Percentiles rank a stretch among this genome's conserved stretches.
phyloP scores from a whole-genome alignment of 441 rosid species.

The Syzygium syzygioides region DNA sequence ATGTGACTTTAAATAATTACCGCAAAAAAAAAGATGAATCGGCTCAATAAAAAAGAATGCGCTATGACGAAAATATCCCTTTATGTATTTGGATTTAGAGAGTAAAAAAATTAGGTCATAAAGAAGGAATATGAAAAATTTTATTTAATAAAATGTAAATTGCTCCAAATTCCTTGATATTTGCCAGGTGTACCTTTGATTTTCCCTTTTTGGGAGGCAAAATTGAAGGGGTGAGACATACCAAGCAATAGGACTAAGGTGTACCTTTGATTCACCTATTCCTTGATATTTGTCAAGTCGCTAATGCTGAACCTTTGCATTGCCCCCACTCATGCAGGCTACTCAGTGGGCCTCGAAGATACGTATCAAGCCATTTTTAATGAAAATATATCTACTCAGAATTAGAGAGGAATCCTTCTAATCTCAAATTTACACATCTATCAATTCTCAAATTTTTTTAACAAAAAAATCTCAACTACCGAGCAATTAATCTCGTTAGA shows the following conservation, averaged over 20 bases:
- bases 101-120: too few relatives aligned
- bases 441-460: not conserved
- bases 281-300: not conserved
- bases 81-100: not conserved
- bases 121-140: not conserved
- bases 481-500: not conserved
- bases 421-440: not conserved
- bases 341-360: not conserved
- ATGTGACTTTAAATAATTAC: too few relatives aligned
- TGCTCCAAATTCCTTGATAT: not conserved
- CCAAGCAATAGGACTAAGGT: too few relatives aligned
- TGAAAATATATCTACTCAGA: not conserved
- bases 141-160: too few relatives aligned
- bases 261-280: too few relatives aligned
- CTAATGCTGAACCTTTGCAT: not conserved
- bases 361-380: not conserved
- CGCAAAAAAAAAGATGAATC: too few relatives aligned
- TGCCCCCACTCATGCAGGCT: not conserved
- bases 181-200: not conserved
- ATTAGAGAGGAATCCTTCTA: not conserved
- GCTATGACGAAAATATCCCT: accelerated
- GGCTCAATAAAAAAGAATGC: too few relatives aligned
- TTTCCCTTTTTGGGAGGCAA: not conserved
- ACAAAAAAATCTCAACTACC: not conserved
- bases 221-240: not conserved